These are phyloP conservation scores for Trichoderma aggressivum DNA, from an alignment of 2,329 filamentous ascomycete species.

Conservation along the genomic window DNA sequence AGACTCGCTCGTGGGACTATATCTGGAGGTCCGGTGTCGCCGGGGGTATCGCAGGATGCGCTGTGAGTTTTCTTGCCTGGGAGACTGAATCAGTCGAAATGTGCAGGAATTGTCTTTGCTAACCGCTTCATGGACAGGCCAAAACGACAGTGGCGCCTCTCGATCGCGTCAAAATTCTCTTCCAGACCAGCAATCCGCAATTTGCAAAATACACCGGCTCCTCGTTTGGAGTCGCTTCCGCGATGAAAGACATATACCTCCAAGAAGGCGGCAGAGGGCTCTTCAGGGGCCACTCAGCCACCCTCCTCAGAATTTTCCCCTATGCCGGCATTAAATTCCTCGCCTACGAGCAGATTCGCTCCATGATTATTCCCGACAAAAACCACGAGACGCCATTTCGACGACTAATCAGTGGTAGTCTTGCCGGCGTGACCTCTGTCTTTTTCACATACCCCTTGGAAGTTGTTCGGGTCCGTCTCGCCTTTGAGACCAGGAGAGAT, in stretches of 20 bases:
- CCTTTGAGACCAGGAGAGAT: conserved; percentile 84
- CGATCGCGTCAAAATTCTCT: conserved; percentile 97
- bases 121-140: conserved; percentile 52
- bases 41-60: conserved; percentile 87
- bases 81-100: background rate
- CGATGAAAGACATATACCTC: conserved; percentile 78
- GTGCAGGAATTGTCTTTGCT: background rate
- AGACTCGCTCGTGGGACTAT: conserved; percentile 74
- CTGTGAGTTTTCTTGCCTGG: conserved; percentile 55
- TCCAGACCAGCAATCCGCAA: conserved; percentile 90
- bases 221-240: conserved; percentile 78
- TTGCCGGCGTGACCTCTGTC: conserved; percentile 84
- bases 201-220: conserved; percentile 90
- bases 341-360: conserved; percentile 93
- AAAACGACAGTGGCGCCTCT: conserved; percentile 95
- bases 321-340: conserved; percentile 98
- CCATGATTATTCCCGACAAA: conserved; percentile 66
- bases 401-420: conserved; percentile 67
- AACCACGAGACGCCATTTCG: conserved; percentile 77
- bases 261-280: conserved; percentile 72
- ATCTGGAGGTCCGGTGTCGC: conserved; percentile 78
- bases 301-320: conserved; percentile 88
- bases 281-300: conserved; percentile 92
- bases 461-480: conserved; percentile 84
- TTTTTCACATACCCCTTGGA: conserved; percentile 96